Percentiles rank a stretch among this genome's conserved stretches.
Conservation (phyloP, 768 basidiomycete genomes). For the Tephrocybe sp. region DNA sequence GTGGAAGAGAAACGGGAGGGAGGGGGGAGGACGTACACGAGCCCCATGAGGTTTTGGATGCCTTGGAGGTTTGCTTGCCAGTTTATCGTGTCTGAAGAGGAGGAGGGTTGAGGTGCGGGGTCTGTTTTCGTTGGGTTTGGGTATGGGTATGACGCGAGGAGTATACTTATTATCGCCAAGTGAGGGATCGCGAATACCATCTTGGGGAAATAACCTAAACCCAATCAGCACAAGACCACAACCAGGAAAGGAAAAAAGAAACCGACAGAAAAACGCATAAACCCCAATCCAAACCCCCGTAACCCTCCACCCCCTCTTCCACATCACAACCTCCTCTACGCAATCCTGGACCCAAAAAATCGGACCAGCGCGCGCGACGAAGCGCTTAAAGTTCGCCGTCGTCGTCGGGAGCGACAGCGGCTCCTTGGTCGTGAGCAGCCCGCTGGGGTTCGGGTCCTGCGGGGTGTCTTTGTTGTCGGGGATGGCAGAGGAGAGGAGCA, state of each 20-base stretch:
- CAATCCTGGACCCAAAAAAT: constrained; percentile 92
- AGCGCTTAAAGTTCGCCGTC: constrained; percentile 79
- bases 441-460: background rate
- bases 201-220: constrained; percentile 74
- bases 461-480: constrained; percentile 7
- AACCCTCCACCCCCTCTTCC: constrained; percentile 74
- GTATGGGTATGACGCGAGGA: constrained; percentile 66
- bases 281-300: constrained; percentile 75
- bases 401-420: constrained; percentile 77
- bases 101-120: too few species aligned
- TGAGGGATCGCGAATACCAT: constrained; percentile 73
- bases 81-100: constrained; percentile 58
- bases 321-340: constrained; percentile 80
- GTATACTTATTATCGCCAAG: constrained; percentile 55
- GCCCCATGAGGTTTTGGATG: constrained; percentile 91
- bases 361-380: constrained; percentile 73
- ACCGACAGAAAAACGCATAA: constrained; percentile 80
- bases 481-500: constrained; percentile 33
- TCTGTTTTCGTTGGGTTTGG: constrained; percentile 20
- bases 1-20: background rate
- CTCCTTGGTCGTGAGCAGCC: constrained; percentile 61
- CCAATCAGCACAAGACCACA: background rate
- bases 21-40: constrained; percentile 55
- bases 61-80: constrained; percentile 89
- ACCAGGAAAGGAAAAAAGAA: background rate